Conservation (phyloP, 441 rosid genomes). For the Pelargonium fulgidum region DNA sequence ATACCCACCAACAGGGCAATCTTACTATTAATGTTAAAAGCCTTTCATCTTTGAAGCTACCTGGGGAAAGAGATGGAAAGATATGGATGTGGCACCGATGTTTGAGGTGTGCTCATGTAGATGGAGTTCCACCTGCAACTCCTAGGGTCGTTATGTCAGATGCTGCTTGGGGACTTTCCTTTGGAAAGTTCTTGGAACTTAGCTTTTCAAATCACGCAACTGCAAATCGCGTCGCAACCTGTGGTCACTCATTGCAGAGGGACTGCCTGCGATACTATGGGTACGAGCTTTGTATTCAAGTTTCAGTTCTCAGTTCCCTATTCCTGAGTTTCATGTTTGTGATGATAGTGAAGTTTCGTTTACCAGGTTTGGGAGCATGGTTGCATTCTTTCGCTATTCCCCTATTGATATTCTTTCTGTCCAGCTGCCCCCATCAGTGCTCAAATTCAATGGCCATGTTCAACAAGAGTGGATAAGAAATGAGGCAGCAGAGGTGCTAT, state of each 20-base stretch:
- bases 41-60: conserved; percentile 58
- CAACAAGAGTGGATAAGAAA: conserved; percentile 77
- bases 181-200: conserved; percentile 97
- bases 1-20: conserved; percentile 91
- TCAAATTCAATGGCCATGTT: conserved; percentile 57
- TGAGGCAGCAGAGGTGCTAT: conserved; percentile 67
- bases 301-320: too few relatives aligned
- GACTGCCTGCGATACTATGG: conserved; percentile 99
- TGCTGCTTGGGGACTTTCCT: conserved; percentile 99
- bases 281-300: too few relatives aligned
- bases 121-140: conserved; percentile 91
- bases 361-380: conserved; percentile 88
- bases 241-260: conserved; percentile 98
- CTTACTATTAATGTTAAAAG: conserved; percentile 94
- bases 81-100: conserved; percentile 99
- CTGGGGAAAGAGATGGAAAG: conserved; percentile 89
- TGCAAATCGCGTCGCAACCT: conserved; percentile 96
- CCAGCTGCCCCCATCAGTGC: conserved; percentile 72
- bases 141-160: conserved; percentile 90
- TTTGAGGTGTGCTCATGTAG: conserved; percentile 67
- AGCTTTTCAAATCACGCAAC: conserved; percentile 99
- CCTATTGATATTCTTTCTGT: conserved; percentile 84
- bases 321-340: too few relatives aligned
- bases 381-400: conserved; percentile 95
- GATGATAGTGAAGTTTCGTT: conserved; percentile 22